Base-by-base conservation (phyloP, 768 basidiomycete species). In the Auricularia heimuer region DNA sequence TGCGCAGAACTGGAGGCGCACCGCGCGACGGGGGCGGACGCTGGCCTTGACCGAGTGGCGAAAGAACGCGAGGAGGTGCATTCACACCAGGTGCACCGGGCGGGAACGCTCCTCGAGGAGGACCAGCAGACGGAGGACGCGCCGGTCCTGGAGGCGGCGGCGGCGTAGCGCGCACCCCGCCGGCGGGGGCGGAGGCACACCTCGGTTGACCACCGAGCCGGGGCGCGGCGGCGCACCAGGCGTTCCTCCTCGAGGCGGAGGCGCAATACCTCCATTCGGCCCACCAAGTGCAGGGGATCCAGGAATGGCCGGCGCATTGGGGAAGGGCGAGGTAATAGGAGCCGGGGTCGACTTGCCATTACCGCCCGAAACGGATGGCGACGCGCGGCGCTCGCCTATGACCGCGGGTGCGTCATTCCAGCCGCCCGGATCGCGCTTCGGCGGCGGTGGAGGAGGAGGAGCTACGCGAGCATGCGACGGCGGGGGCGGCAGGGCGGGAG, bases 381-480 rank as follows among this genome's bases (percentile, higher is more conserved):
- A 60, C 24, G 24, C 39, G 39, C 39, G 21, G 51, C 81, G 74
- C 18, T 81, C 73, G 8, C 77, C 72, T 16, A 78, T 68, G 12
- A 84, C 67, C 4, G 78, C 72, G 0, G 93, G 94, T 0, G 93
- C 86, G 74, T 98, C 95, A 70, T 98, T 98, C 94, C 94, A 98
- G 0, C 93, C 93, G 16, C 87, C 84, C 35, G 86, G 86, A 62
- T 88, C 89, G 35, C 78, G 77, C 66, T 79, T 79, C 21, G 75
- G 71, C 6, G 73, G 75, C 54, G 86, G 84, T 36, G 77, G 74
- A 1, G 73, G 71, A n/a, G 74, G 69, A 11, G 79, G 77, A 54
- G 78, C 75, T 35, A 73, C 66, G 16, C 71, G 64, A 10, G 73
- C 73, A 18, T 69, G 72, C 61, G 77, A 74, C 33, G 78, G 76